Percentiles rank a stretch among this genome's conserved stretches.
phyloP scores from a whole-genome alignment of 1,139 yeast genomes.

The Keqinozyma sinolaborantium region DNA sequence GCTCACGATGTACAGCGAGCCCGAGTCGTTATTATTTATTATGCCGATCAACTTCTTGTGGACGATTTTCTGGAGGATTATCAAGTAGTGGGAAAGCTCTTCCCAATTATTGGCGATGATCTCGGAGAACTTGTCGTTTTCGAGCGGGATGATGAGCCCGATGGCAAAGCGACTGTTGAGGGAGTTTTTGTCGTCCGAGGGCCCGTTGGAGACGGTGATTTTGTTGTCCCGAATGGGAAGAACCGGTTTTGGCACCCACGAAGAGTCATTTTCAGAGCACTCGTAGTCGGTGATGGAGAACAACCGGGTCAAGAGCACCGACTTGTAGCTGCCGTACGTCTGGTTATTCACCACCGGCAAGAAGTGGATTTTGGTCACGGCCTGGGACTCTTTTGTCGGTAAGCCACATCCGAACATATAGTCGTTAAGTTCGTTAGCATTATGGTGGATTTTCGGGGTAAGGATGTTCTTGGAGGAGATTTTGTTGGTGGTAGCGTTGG shows the following conservation, averaged over 20 bases:
- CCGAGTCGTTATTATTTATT: constrained; percentile 10
- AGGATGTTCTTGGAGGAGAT: constrained; percentile 10
- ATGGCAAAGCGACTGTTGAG: constrained; percentile 42
- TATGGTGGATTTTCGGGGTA: constrained; percentile 33
- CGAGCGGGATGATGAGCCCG: constrained; percentile 47
- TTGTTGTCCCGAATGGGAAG: constrained; percentile 23
- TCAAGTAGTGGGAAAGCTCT: constrained; percentile 39
- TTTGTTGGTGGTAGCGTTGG: constrained; percentile 1
- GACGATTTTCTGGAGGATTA: constrained; percentile 35
- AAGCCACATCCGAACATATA: constrained; percentile 59
- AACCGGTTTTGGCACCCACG: constrained; percentile 35
- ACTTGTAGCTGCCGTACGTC: constrained; percentile 23
- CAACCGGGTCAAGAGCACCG: constrained; percentile 44
- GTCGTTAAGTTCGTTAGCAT: constrained; percentile 42
- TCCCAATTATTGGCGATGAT: constrained; percentile 48
- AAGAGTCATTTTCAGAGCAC: constrained; percentile 8
- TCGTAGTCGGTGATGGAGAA: constrained; percentile 37
- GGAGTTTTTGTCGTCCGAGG: constrained; percentile 12
- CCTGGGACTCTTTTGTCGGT: constrained; percentile 45
- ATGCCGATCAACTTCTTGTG: constrained; percentile 30
- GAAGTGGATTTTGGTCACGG: constrained; percentile 45
- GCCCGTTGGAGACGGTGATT: constrained; percentile 8
- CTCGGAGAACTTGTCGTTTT: constrained; percentile 32
- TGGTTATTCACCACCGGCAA: constrained; percentile 39
- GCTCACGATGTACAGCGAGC: constrained; percentile 26